Evolutionary conservation across 2,329 filamentous ascomycete species (phyloP).

Genomic region (Apiospora phragmitis): DNA sequence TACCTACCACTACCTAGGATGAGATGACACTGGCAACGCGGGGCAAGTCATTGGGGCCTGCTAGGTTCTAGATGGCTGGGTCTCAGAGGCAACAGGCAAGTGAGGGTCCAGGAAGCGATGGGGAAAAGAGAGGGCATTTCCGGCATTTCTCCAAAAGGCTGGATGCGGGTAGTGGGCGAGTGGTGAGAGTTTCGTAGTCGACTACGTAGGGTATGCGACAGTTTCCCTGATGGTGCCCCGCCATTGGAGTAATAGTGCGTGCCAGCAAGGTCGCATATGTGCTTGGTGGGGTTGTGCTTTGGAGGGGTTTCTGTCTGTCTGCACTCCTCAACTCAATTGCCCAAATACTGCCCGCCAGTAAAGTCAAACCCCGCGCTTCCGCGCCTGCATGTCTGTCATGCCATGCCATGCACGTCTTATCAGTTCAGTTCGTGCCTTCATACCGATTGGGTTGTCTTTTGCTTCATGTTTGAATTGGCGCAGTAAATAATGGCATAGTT

Average conservation of each 20-base stretch:
- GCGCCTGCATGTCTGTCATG: not conserved
- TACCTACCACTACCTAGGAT: not conserved
- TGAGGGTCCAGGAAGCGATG: not conserved
- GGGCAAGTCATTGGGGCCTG: constrained; percentile 9
- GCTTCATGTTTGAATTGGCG: not conserved
- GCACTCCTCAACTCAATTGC: not conserved
- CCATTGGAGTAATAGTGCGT: not conserved
- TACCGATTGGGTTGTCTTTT: not conserved
- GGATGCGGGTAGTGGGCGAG: not conserved
- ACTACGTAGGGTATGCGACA: not conserved
- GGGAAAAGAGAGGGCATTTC: not conserved
- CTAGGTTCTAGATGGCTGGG: constrained; percentile 15
- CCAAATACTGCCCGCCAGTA: not conserved
- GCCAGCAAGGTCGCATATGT: not conserved
- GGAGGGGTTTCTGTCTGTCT: too few species aligned
- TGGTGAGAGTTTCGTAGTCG: constrained; percentile 3
- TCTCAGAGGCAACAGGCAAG: not conserved
- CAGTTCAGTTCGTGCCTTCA: not conserved
- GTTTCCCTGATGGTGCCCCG: not conserved
- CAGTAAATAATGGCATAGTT: too few species aligned
- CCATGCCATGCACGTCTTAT: not conserved
- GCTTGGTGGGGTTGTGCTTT: not conserved
- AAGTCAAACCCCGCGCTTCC: not conserved
- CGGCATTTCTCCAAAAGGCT: not conserved
- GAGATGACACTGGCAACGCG: constrained; percentile 7